These are phyloP conservation scores for Echeveria elegans DNA, from an alignment of 164 flowering plant genomes.

Conservation along the genomic window DNA sequence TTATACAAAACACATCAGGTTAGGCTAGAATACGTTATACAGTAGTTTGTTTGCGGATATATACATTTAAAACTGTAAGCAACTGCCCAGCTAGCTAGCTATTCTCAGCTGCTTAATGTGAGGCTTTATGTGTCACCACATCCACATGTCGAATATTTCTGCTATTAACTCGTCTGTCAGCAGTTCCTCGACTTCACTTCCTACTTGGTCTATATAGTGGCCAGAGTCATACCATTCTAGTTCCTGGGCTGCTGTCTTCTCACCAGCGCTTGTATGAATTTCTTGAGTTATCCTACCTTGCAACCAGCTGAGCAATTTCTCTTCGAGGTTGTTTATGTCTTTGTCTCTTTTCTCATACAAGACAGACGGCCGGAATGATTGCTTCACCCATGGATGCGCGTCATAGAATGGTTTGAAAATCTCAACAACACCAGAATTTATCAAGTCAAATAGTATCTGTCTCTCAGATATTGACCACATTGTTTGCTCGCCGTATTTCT, in stretches of 20 bases:
- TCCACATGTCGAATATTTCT: constrained; percentile 20
- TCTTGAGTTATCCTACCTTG: constrained; percentile 19
- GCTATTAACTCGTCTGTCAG: constrained; percentile 48
- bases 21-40: neutral
- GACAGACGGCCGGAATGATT: neutral
- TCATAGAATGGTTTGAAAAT: constrained; percentile 28
- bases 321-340: constrained; percentile 24
- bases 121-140: neutral
- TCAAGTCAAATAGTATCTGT: constrained; percentile 58
- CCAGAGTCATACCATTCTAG: constrained; percentile 33
- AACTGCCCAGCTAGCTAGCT: neutral
- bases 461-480: constrained; percentile 35
- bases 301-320: constrained; percentile 31
- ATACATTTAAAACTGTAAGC: neutral
- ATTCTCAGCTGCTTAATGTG: too few species aligned
- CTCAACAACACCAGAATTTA: constrained; percentile 43
- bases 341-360: constrained; percentile 14
- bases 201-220: constrained; percentile 40
- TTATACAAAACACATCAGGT: too few species aligned
- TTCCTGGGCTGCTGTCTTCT: constrained; percentile 19
- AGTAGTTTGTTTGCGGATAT: neutral
- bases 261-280: constrained; percentile 12
- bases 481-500: constrained; percentile 21
- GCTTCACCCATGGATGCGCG: constrained; percentile 53
- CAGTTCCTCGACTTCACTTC: constrained; percentile 47